Evolutionary conservation across 2,329 filamentous ascomycete genomes (phyloP), one percentile per base, ranked within the genome.

Genomic region (Phoma sp.): DNA sequence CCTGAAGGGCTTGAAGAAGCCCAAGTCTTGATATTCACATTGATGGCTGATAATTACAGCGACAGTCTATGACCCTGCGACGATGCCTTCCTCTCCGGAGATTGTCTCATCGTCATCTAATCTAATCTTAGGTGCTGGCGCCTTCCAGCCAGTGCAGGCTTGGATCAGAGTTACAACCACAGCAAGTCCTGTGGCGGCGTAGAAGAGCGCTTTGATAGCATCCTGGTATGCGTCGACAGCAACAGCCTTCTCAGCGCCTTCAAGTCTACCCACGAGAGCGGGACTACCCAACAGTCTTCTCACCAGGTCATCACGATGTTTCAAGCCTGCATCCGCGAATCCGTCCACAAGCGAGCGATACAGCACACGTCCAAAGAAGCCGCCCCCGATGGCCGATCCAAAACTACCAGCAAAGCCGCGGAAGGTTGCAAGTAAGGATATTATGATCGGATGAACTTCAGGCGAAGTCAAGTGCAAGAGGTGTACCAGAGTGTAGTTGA

Each of bases 401-500:
- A 96, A 95, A 46, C 86, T 89, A 11, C 90, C 90, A 0, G 89
- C 89, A 59, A 95, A 93, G 4, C 89, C 89, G 4, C 91, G 83
- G 74, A 93, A 93, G 0, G 90, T 96, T 25, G 88, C 85, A 4
- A 93, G 75, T 37, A 96, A 78, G 10, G 89, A 89, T 0, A 88
- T 91, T 3, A 89, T 85, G 44, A 95, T 85, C 66, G 89, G 91
- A 65, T 93, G 89, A 1, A 86, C 85, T 6, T 84, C 80, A 0
- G 83, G 79, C 0, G 79, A 78, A 0, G 88, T 89, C 4, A 93
- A 79, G 69, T 95, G 89, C 4, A 96, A 80, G 4, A 93, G 73
- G 66, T 96, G 91, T 0, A 90, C 89, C 2, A 96, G 82, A 0
- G 88, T 89, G 74, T 96, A 96, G 73, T 93, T 95, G 52, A 93